Conservation (phyloP, 441 rosid species). For the Croton setiger region DNA sequence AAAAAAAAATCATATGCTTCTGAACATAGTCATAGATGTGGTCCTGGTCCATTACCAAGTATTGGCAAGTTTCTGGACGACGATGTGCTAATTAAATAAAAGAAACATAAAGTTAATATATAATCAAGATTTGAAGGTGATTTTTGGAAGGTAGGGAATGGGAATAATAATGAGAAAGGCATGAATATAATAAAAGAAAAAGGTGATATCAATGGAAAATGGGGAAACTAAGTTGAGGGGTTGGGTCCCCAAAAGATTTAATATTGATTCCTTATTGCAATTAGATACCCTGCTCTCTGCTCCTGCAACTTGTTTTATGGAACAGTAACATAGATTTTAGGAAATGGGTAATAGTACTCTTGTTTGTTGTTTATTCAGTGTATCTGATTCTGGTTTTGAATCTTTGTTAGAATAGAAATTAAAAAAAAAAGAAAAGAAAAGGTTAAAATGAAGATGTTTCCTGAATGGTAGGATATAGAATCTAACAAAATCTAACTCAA, state of each 20-base stretch:
- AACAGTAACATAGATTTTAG: neutral
- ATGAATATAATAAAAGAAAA: neutral
- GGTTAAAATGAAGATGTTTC: too few species aligned
- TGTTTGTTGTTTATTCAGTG: slow-evolving; percentile 5
- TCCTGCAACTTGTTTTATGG: neutral
- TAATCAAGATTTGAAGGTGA: too few species aligned
- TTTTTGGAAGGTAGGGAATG: neutral
- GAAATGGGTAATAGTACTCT: neutral
- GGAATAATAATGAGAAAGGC: neutral
- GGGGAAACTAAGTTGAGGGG: too few species aligned
- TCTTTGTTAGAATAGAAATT: too few species aligned
- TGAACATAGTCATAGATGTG: too few species aligned
- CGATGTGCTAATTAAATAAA: too few species aligned
- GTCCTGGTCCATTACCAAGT: too few species aligned
- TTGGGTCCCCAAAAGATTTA: neutral
- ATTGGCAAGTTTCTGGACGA: too few species aligned
- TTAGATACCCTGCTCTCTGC: neutral
- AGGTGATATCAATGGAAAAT: neutral
- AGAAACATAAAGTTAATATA: too few species aligned
- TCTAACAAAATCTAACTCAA: neutral
- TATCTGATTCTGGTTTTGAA: neutral
- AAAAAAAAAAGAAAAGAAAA: too few species aligned
- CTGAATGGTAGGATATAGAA: neutral
- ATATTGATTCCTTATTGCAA: neutral
- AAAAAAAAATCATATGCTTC: too few species aligned